Conservation (phyloP, 176 grass and related monocot species). For the Bolboschoenus planiculmis region DNA sequence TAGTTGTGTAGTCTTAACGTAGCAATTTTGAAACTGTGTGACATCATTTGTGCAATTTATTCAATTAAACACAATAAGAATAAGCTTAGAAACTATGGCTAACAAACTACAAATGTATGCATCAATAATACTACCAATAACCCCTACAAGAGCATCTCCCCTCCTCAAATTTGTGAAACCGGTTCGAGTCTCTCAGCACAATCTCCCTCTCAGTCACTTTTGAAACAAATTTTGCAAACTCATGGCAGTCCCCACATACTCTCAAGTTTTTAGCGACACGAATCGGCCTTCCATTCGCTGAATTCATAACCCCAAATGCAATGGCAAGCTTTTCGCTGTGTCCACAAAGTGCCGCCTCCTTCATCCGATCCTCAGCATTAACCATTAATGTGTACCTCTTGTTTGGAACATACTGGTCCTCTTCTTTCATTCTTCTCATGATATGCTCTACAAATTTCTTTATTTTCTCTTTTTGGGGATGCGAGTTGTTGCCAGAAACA, state of each 20-base stretch:
- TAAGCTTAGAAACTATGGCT: not conserved
- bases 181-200: conserved; percentile 48
- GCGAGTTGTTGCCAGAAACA: conserved; percentile 33
- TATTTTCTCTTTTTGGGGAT: conserved; percentile 48
- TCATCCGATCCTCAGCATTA: conserved; percentile 35
- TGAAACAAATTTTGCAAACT: conserved; percentile 53
- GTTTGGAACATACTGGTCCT: conserved; percentile 37
- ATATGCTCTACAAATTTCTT: conserved; percentile 48
- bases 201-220: conserved; percentile 47
- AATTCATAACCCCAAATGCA: conserved; percentile 63
- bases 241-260: conserved; percentile 72
- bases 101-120: not conserved
- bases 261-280: conserved; percentile 50
- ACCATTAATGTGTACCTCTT: conserved; percentile 49
- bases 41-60: not conserved
- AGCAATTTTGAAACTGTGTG: too few relatives aligned
- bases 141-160: conserved; percentile 88
- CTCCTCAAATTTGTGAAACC: conserved; percentile 70
- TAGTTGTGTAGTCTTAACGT: too few relatives aligned
- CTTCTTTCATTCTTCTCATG: conserved; percentile 43
- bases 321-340: conserved; percentile 82
- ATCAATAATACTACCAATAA: conserved; percentile 36
- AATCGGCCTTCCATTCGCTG: conserved; percentile 37
- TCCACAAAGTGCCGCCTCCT: conserved; percentile 55
- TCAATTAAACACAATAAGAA: not conserved